Conservation (phyloP, 176 grass and related monocot species). For the Alopecurus myosuroides region DNA sequence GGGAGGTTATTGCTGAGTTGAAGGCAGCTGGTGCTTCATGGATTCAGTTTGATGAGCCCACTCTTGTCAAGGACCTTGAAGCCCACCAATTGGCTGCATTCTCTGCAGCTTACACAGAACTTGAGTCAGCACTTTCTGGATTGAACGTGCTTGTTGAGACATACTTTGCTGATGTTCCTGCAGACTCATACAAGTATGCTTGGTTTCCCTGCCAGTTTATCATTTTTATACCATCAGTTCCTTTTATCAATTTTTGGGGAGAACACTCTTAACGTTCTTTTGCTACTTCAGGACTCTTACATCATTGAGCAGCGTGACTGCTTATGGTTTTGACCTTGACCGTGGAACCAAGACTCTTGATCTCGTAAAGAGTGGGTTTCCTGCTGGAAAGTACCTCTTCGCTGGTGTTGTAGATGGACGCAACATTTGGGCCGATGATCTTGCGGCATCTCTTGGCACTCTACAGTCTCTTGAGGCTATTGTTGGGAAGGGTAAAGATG, state of each 20-base stretch:
- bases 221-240: not conserved
- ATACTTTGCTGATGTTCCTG: slow-evolving; percentile 85
- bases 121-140: slow-evolving; percentile 60
- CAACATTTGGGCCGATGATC: slow-evolving; percentile 96
- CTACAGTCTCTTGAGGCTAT: slow-evolving; percentile 70
- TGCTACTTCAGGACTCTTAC: slow-evolving; percentile 60
- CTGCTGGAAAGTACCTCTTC: slow-evolving; percentile 86
- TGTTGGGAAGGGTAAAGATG: slow-evolving; percentile 78
- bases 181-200: slow-evolving; percentile 78
- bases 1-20: slow-evolving; percentile 84
- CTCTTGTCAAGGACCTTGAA: slow-evolving; percentile 80
- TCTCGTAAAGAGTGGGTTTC: slow-evolving; percentile 73
- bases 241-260: not conserved
- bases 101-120: slow-evolving; percentile 65
- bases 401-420: slow-evolving; percentile 94
- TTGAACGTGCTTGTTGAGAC: slow-evolving; percentile 85
- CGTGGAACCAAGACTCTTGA: slow-evolving; percentile 83
- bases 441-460: slow-evolving; percentile 67
- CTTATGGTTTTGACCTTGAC: slow-evolving; percentile 84
- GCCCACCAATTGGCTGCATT: slow-evolving; percentile 68
- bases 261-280: not conserved
- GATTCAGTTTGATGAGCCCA: slow-evolving; percentile 97
- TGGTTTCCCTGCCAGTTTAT: not conserved
- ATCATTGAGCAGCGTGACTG: slow-evolving; percentile 64
- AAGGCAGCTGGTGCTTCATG: slow-evolving; percentile 87